Evolutionary conservation across 306 rosid genomes (phyloP).

Genomic region (Gillenia trifoliata): DNA sequence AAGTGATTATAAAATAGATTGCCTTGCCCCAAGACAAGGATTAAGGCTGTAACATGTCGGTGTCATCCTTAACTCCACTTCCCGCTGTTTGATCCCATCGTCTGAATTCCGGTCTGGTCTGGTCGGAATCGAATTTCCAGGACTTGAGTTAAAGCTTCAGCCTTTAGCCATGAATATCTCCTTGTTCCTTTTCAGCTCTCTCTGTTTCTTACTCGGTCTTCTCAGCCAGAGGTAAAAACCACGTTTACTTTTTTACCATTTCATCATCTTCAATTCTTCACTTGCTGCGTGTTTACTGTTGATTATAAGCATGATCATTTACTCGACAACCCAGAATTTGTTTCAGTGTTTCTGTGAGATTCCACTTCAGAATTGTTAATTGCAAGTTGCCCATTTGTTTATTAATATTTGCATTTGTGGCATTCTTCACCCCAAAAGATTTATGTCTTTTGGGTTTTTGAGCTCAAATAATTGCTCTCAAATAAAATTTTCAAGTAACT

Average conservation of each 20-base stretch:
- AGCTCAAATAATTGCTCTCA: not conserved
- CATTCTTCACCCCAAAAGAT: not conserved
- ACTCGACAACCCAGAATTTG: not conserved
- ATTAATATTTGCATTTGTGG: not conserved
- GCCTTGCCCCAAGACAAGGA: not conserved
- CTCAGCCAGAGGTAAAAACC: conserved; percentile 36
- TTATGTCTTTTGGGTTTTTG: not conserved
- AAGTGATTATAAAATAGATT: not conserved
- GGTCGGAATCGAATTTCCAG: not conserved
- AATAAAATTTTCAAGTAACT: not conserved
- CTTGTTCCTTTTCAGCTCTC: conserved; percentile 12
- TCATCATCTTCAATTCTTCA: not conserved
- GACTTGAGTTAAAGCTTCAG: not conserved
- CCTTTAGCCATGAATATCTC: conserved; percentile 32
- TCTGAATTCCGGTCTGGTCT: not conserved
- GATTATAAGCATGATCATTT: not conserved
- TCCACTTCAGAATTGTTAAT: not conserved
- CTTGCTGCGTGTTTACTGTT: not conserved
- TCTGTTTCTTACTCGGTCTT: conserved; percentile 35
- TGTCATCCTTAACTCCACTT: not conserved
- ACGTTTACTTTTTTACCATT: not conserved
- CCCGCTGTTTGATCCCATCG: not conserved
- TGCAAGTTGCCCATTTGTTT: not conserved
- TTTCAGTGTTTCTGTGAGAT: not conserved
- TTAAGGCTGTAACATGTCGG: not conserved